phyloP scores from a whole-genome alignment of 2,329 filamentous ascomycete genomes.

The Fusarium tupiense region DNA sequence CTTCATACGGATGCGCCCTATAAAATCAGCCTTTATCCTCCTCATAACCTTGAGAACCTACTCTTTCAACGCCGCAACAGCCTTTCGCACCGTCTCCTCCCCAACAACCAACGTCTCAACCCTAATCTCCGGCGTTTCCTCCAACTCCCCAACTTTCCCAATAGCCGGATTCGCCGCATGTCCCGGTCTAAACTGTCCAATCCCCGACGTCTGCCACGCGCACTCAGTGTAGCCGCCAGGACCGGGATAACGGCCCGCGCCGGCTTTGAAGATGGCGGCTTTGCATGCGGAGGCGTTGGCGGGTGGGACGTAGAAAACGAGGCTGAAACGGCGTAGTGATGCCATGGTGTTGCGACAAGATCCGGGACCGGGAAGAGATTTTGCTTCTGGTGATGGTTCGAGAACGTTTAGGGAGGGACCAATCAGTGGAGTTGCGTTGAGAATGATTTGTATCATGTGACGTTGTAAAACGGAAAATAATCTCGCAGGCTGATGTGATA shows the following conservation, averaged over 20 bases:
- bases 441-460: conserved; percentile 15
- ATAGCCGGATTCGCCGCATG: conserved; percentile 70
- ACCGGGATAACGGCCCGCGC: conserved; percentile 63
- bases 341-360: conserved; percentile 12
- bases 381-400: conserved; percentile 15
- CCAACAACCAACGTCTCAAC: conserved; percentile 72
- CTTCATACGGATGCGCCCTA: conserved; percentile 46
- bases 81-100: conserved; percentile 63
- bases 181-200: conserved; percentile 73
- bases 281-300: conserved; percentile 60
- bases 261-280: conserved; percentile 64
- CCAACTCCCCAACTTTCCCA: conserved; percentile 65
- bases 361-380: conserved; percentile 14
- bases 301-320: conserved; percentile 63
- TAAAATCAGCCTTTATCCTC: background rate
- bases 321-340: conserved; percentile 43
- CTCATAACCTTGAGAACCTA: conserved; percentile 47
- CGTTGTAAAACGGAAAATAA: background rate
- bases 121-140: conserved; percentile 67
- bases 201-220: conserved; percentile 63
- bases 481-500: conserved; percentile 17
- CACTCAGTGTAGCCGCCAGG: conserved; percentile 65
- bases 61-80: conserved; percentile 72
- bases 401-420: background rate
- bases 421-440: background rate